phyloP scores from a whole-genome alignment of 1,284 basidiomycete species.

The Melampsora larici-populina region DNA sequence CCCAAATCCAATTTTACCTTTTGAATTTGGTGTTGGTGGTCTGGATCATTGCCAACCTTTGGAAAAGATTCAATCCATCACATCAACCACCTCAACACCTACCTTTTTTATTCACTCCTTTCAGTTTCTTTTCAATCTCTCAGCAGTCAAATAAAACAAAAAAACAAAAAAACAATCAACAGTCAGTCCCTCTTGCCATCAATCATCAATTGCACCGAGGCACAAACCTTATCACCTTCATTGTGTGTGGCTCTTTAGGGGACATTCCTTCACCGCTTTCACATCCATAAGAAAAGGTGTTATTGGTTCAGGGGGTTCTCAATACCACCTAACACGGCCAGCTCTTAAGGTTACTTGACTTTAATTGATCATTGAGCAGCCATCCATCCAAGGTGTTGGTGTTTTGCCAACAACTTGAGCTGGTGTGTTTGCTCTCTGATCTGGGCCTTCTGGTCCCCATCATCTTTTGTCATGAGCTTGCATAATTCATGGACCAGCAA shows the following conservation, averaged over 20 bases:
- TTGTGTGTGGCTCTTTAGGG: too few relatives aligned
- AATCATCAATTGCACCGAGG: too few relatives aligned
- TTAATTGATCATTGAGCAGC: slow-evolving; percentile 26
- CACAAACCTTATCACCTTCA: too few relatives aligned
- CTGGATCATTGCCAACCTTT: neutral
- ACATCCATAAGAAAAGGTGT: neutral
- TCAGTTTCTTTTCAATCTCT: too few relatives aligned
- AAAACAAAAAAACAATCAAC: too few relatives aligned
- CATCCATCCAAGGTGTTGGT: slow-evolving; percentile 29
- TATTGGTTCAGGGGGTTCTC: neutral
- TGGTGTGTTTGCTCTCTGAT: slow-evolving; percentile 32
- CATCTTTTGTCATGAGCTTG: slow-evolving; percentile 10
- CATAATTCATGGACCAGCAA: slow-evolving; percentile 17
- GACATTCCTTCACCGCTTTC: neutral
- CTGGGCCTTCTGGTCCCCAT: neutral
- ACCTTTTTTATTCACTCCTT: neutral
- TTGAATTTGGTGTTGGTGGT: neutral
- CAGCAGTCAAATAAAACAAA: too few relatives aligned
- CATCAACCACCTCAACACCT: neutral
- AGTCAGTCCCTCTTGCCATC: too few relatives aligned
- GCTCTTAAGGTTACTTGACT: neutral
- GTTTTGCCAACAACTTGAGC: slow-evolving; percentile 30
- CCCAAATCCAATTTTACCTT: neutral
- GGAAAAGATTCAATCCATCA: neutral
- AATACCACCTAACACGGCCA: neutral